Percentiles rank a stretch among this genome's conserved stretches.
These are phyloP conservation scores for Terana coerulea DNA, from an alignment of 768 basidiomycete genomes.

Conservation along the genomic window DNA sequence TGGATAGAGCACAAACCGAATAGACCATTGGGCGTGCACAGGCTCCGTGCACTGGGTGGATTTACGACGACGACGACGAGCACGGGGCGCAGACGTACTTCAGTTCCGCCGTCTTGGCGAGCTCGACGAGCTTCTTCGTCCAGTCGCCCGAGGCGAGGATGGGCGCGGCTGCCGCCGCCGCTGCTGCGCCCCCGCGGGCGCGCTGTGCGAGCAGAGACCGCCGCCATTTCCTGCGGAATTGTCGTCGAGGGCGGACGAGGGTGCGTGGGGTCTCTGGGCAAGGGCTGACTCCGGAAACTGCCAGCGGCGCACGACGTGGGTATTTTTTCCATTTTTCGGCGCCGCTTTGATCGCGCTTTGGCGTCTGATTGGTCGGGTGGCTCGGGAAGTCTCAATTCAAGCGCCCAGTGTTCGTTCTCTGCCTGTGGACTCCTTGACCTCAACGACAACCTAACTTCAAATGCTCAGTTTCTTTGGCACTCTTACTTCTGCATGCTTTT, in stretches of 20 bases:
- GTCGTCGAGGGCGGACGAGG: conserved; percentile 17
- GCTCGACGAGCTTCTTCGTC: conserved; percentile 82
- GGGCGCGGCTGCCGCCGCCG: conserved; percentile 29
- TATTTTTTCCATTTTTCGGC: conserved; percentile 1
- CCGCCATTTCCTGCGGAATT: conserved; percentile 24
- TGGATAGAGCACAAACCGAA: no score
- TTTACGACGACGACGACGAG: no score
- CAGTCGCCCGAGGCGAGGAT: conserved; percentile 80
- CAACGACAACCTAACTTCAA: no score
- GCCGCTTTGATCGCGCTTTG: no score
- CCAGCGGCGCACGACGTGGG: neutral
- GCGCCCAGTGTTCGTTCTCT: no score
- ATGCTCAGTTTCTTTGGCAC: no score
- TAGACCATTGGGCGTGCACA: no score
- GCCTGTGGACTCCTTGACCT: no score
- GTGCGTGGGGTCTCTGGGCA: conserved; percentile 20
- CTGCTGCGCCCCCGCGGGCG: conserved; percentile 21
- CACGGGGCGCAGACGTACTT: conserved; percentile 79
- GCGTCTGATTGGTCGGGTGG: no score
- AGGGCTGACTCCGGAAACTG: conserved; percentile 26
- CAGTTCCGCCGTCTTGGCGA: conserved; percentile 84
- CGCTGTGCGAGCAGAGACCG: conserved; percentile 24
- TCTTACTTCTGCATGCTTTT: no score
- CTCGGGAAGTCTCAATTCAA: no score
- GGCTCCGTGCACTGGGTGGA: no score